phyloP scores from a whole-genome alignment of 768 basidiomycete genomes.

The Pleurotus tuoliensis region DNA sequence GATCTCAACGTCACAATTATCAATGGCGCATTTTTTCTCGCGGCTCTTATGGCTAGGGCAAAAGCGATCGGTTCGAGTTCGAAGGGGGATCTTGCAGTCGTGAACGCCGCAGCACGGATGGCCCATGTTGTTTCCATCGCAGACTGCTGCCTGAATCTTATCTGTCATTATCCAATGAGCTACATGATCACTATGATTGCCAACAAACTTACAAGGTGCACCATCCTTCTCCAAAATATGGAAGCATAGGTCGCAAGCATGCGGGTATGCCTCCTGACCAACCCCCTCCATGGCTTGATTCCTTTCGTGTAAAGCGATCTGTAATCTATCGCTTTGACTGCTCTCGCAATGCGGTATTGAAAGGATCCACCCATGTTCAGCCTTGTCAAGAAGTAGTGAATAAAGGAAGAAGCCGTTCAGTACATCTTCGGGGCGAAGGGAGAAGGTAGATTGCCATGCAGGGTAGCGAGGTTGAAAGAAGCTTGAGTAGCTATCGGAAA shows the following conservation, averaged over 20 bases:
- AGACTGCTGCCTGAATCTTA: conserved; percentile 7
- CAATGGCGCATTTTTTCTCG: no score
- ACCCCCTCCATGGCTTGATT: conserved; percentile 12
- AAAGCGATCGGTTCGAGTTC: conserved; percentile 7
- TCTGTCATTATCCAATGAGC: background rate
- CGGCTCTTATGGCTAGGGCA: background rate
- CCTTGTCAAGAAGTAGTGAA: conserved; percentile 11
- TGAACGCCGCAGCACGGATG: conserved; percentile 12
- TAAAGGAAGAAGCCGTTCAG: conserved; percentile 14
- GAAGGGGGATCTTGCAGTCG: conserved; percentile 10
- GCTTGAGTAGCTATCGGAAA: background rate
- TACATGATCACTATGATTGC: background rate
- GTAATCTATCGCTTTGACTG: conserved; percentile 5
- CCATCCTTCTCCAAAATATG: conserved; percentile 1
- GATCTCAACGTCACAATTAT: no score
- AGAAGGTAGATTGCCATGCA: background rate
- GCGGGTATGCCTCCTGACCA: conserved; percentile 13
- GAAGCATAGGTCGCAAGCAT: conserved; percentile 16
- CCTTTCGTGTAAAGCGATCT: conserved; percentile 6
- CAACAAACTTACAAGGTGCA: no score
- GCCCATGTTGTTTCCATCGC: conserved; percentile 13
- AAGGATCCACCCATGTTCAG: background rate
- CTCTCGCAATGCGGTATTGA: conserved; percentile 11
- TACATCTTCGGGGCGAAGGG: background rate
- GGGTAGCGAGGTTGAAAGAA: background rate